Percentiles rank a stretch among this genome's conserved stretches.
phyloP scores from a whole-genome alignment of 1,284 basidiomycete genomes.

The Coriolopsis trogii region DNA sequence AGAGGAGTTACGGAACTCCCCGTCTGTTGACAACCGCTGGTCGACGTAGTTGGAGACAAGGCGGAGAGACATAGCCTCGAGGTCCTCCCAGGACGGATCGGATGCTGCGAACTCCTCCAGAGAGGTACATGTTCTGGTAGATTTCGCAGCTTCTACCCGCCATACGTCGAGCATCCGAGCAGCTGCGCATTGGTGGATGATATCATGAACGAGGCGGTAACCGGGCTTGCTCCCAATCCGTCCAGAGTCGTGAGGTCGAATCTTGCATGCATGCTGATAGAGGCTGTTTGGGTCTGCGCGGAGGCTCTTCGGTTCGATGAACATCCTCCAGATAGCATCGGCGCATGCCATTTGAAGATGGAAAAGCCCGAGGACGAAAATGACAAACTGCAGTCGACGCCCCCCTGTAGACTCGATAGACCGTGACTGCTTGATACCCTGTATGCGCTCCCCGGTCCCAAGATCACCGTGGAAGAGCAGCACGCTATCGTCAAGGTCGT shows the following conservation, averaged over 20 bases:
- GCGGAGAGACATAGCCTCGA: slow-evolving; percentile 19
- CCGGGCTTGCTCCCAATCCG: slow-evolving; percentile 33
- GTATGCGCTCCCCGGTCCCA: slow-evolving; percentile 22
- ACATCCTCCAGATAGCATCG: slow-evolving; percentile 37
- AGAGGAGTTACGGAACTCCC: slow-evolving; percentile 25
- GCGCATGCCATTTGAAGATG: slow-evolving; percentile 42
- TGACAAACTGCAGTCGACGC: slow-evolving; percentile 28
- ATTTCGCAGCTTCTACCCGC: slow-evolving; percentile 1
- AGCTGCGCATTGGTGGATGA: slow-evolving; percentile 32
- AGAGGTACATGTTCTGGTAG: neutral
- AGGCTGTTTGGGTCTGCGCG: slow-evolving; percentile 20
- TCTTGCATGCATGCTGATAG: slow-evolving; percentile 14
- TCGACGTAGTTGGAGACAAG: slow-evolving; percentile 20
- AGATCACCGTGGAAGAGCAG: slow-evolving; percentile 10
- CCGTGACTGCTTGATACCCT: neutral
- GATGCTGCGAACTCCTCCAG: slow-evolving; percentile 24
- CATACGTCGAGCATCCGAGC: slow-evolving; percentile 27
- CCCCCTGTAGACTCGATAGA: slow-evolving; percentile 21
- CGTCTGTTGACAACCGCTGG: slow-evolving; percentile 14
- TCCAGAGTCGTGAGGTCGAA: slow-evolving; percentile 32
- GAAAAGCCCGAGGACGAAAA: slow-evolving; percentile 39
- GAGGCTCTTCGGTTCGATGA: slow-evolving; percentile 21
- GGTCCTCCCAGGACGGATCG: slow-evolving; percentile 24
- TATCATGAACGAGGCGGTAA: slow-evolving; percentile 37
- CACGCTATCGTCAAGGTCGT: neutral